phyloP scores from a whole-genome alignment of 164 flowering plant genomes.

The Umbilicus rupestris region DNA sequence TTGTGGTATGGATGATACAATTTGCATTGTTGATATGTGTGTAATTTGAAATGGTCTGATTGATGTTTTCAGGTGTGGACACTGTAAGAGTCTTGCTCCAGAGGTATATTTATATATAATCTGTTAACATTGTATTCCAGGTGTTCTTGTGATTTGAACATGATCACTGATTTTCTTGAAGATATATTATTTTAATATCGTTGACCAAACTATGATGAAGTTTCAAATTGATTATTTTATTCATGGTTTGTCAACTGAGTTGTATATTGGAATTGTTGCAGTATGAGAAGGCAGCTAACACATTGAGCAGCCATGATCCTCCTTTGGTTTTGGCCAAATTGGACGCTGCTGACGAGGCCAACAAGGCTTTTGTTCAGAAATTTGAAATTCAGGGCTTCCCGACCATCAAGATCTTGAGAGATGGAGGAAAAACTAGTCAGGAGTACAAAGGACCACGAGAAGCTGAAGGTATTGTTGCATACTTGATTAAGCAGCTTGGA shows the following conservation, averaged over 20 bases:
- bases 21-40: not conserved
- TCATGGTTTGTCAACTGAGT: not conserved
- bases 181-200: too few species aligned
- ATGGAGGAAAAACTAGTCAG: slow-evolving; percentile 60
- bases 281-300: slow-evolving; percentile 89
- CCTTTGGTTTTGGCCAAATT: slow-evolving; percentile 69
- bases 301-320: slow-evolving; percentile 55
- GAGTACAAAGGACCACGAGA: slow-evolving; percentile 93
- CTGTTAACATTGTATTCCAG: not conserved
- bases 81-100: slow-evolving; percentile 89
- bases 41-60: not conserved
- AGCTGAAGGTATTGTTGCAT: slow-evolving; percentile 76
- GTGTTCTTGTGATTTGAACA: too few species aligned
- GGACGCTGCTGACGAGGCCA: slow-evolving; percentile 68
- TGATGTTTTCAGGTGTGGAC: slow-evolving; percentile 69
- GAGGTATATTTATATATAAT: slow-evolving; percentile 43
- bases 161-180: too few species aligned
- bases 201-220: too few species aligned
- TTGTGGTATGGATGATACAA: not conserved
- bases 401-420: slow-evolving; percentile 66
- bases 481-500: slow-evolving; percentile 73
- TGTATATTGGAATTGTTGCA: slow-evolving; percentile 15
- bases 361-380: slow-evolving; percentile 51
- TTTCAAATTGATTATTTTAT: not conserved
- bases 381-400: slow-evolving; percentile 68